Base-by-base conservation (phyloP, 2,329 filamentous ascomycete genomes). In the Pseudovirgaria hyperparasitica region DNA sequence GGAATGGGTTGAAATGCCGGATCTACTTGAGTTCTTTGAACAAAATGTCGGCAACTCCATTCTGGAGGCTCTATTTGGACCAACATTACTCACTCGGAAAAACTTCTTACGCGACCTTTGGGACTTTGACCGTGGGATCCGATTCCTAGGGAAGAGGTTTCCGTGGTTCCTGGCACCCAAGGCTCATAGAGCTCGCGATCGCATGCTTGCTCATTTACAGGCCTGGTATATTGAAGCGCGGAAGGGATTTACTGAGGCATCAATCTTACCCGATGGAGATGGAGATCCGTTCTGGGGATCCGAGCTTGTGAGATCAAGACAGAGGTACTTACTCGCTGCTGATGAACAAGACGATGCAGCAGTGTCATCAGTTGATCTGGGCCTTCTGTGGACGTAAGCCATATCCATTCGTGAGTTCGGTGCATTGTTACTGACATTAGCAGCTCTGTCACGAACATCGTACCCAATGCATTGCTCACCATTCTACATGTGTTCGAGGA, bases 401-500 rank as follows among this genome's bases (percentile, higher is more conserved):
- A n/a, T 23, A 7, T 6, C 16, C 22, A 7, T 19, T 12, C 22
- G 7, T 23, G 8, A 8, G 22, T 9, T 8, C 22, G 10, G 9
- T 9, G 8, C 22, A 23, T 23, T 13, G 7, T 6, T 13, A n/a
- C 6, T 23, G 22, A 6, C 11, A 8, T 13, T 23, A n/a, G 11
- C 11, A 47, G 44, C 3, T 31, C 38, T 5, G 48, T 41, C 25
- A 32, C 39, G 5, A 47, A 48, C 20, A 36, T 34, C n/a, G 22
- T 46, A 10, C 40, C 37, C 2, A 31, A 33, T 5, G 30, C 43
- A 2, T 32, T 36, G 12, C 52, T 46, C 45, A 34, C 25, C n/a
- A 18, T 49, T 3, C 26, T 43, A 7, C 41, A 53, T 13, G 25
- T 31, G 2, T 36, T 42, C 15, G 19, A 25, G 6, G 32, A 42